A percentile compares a stretch with the other conserved stretches of the same genome.
Evolutionary conservation across 768 basidiomycete genomes (phyloP).

Genomic region (Cystofilobasidium bisporidii): DNA sequence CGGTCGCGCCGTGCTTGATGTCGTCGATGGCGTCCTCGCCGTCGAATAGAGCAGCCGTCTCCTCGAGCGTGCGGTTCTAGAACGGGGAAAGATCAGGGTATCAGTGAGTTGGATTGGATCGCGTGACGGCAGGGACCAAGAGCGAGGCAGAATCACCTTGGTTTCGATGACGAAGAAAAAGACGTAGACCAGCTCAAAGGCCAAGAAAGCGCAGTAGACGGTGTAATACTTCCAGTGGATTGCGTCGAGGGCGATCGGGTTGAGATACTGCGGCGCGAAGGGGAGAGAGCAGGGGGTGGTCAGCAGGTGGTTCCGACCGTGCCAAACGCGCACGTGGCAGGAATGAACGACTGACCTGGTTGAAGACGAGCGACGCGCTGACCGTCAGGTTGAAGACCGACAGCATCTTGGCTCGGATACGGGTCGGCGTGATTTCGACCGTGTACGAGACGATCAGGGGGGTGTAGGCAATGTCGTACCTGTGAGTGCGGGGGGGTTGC

Average conservation of each 20-base stretch:
- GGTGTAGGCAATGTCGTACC: too few relatives aligned
- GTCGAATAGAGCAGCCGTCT: constrained; percentile 73
- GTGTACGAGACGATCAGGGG: constrained; percentile 81
- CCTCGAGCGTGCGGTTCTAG: constrained; percentile 54
- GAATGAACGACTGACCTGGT: constrained; percentile 52
- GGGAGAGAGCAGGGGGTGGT: too few relatives aligned
- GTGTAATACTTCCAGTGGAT: constrained; percentile 46
- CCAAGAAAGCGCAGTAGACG: constrained; percentile 32
- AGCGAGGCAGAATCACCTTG: too few relatives aligned
- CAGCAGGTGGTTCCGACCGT: too few relatives aligned
- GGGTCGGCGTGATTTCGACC: constrained; percentile 76
- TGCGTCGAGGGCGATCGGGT: constrained; percentile 60
- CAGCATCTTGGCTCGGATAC: constrained; percentile 25
- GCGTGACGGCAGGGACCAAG: too few relatives aligned
- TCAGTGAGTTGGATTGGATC: too few relatives aligned
- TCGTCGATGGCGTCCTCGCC: constrained; percentile 50
- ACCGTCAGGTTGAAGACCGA: constrained; percentile 39
- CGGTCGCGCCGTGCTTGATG: constrained; percentile 8
- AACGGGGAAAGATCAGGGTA: not conserved
- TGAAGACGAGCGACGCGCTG: constrained; percentile 73
- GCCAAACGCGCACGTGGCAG: too few relatives aligned
- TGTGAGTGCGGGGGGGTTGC: not conserved
- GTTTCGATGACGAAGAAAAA: constrained; percentile 38
- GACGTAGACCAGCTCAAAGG: constrained; percentile 37
- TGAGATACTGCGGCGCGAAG: constrained; percentile 42